Percentiles rank a stretch among this genome's conserved stretches.
phyloP scores from a whole-genome alignment of 164 flowering plant species.

The Akebia trifoliata region DNA sequence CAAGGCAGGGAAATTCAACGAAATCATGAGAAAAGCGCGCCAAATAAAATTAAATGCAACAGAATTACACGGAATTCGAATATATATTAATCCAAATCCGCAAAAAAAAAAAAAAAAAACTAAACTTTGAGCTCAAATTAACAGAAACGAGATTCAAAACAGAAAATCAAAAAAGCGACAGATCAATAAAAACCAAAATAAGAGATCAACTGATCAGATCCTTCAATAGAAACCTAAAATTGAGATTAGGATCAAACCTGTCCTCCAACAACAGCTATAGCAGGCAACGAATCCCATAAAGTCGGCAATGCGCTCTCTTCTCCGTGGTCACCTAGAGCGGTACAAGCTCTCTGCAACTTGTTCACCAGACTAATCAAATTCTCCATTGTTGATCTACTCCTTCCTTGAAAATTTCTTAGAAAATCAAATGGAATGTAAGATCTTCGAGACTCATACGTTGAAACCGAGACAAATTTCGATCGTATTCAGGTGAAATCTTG shows the following conservation, averaged over 20 bases:
- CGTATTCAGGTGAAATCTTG: no score
- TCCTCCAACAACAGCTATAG: no score
- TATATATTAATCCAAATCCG: background rate
- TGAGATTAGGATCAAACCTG: conserved; percentile 58
- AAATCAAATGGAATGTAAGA: no score
- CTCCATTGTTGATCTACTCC: conserved; percentile 37
- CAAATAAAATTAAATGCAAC: background rate
- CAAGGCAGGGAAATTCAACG: no score
- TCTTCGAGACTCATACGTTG: no score
- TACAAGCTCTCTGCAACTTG: conserved; percentile 67
- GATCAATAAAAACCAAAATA: background rate
- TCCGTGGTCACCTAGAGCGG: conserved; percentile 75
- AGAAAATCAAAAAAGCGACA: background rate
- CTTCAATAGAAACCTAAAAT: conserved; percentile 64
- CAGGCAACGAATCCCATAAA: no score
- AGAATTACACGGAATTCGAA: no score
- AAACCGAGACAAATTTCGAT: no score
- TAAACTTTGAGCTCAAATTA: background rate
- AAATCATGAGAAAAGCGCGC: background rate
- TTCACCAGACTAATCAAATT: conserved; percentile 55
- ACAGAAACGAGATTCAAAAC: background rate
- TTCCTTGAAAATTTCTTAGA: background rate
- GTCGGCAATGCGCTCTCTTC: no score
- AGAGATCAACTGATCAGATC: conserved; percentile 66
- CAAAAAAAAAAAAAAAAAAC: background rate